Percentiles rank a stretch among this genome's conserved stretches.
Conservation (phyloP, 805 yeast species). For the Kodamaea fukazawae region DNA sequence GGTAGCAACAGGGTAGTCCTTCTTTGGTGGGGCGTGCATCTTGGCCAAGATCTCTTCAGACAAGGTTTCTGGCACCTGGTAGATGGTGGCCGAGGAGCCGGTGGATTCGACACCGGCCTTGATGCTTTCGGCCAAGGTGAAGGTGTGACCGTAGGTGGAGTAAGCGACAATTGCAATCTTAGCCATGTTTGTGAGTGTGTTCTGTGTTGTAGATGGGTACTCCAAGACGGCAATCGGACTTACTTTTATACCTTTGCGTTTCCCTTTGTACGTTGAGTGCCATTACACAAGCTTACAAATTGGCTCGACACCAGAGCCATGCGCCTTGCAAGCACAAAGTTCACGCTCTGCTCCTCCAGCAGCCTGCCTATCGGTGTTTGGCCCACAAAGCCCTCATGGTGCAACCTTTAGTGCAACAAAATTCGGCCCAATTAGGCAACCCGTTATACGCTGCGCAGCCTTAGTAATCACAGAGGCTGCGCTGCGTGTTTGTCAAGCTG, state of each 20-base stretch:
- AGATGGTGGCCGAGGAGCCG: constrained; percentile 67
- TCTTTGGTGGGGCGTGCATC: constrained; percentile 59
- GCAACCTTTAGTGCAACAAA: no score
- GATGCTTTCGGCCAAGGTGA: constrained; percentile 62
- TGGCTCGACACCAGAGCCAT: no score
- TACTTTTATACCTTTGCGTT: not conserved
- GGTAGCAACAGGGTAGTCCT: constrained; percentile 58
- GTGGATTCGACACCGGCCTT: constrained; percentile 67
- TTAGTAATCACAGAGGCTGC: not conserved
- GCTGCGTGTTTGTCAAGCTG: not conserved
- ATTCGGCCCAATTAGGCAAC: no score
- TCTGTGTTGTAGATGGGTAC: not conserved
- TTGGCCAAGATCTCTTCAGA: constrained; percentile 51
- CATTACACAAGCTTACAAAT: no score
- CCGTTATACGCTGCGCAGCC: no score
- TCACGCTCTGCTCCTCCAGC: no score
- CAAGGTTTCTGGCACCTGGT: constrained; percentile 74
- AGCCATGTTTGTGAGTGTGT: constrained; percentile 17
- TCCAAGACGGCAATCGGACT: not conserved
- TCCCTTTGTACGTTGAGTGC: no score
- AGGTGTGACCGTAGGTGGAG: constrained; percentile 78
- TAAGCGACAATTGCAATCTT: constrained; percentile 49
- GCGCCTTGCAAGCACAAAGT: no score
- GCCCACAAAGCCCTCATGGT: no score
- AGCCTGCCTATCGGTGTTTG: no score